These are phyloP conservation scores for Ascosphaera apis DNA, from an alignment of 2,329 filamentous ascomycete genomes.

Conservation along the genomic window DNA sequence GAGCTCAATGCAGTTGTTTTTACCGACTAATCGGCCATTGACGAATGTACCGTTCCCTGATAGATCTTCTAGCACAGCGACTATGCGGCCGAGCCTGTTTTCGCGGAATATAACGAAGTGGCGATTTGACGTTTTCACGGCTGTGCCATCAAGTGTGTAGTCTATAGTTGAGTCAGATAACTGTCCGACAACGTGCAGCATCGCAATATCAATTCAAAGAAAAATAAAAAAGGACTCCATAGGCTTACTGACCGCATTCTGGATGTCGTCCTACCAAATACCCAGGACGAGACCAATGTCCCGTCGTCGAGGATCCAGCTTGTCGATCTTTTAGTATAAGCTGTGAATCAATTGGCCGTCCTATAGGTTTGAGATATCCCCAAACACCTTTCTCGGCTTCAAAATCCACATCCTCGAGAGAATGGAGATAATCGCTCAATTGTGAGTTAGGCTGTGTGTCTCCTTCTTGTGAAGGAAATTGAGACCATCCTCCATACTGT, in stretches of 20 bases:
- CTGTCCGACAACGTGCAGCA: too few species aligned
- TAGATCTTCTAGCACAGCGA: conserved; percentile 70
- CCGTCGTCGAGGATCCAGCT: conserved; percentile 37
- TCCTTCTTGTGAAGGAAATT: conserved; percentile 19
- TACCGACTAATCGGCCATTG: conserved; percentile 72
- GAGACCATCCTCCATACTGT: neutral
- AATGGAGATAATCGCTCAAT: conserved; percentile 46
- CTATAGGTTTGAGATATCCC: conserved; percentile 74
- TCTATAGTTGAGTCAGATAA: too few species aligned
- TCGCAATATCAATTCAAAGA: conserved; percentile 3
- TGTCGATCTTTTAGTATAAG: conserved; percentile 55
- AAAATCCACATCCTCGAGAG: conserved; percentile 65
- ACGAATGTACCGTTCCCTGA: conserved; percentile 95
- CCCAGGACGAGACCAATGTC: conserved; percentile 21
- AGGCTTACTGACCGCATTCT: conserved; percentile 53
- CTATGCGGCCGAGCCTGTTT: conserved; percentile 31
- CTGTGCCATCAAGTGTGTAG: conserved; percentile 31
- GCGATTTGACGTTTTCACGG: conserved; percentile 50
- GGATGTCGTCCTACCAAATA: conserved; percentile 83
- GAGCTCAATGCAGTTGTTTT: conserved; percentile 75
- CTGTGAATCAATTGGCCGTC: neutral
- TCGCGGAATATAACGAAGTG: conserved; percentile 32
- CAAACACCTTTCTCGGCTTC: conserved; percentile 72
- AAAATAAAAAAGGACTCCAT: neutral
- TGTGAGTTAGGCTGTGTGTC: conserved; percentile 68